phyloP scores from a whole-genome alignment of 192 early-diverging fungal genomes.

The Cetraspora pellucida region DNA sequence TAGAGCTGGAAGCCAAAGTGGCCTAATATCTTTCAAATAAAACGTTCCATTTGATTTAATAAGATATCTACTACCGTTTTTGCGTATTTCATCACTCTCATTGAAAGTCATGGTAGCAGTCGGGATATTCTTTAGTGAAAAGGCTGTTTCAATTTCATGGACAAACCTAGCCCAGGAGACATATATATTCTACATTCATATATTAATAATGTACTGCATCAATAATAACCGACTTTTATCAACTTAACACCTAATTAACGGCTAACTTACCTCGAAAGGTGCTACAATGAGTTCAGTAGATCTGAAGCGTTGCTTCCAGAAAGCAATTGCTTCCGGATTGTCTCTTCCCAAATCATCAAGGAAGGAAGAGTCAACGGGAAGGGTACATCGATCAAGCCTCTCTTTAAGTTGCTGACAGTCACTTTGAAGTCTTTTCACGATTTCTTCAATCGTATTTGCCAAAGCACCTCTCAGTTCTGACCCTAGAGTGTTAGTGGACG shows the following conservation, averaged over 20 bases:
- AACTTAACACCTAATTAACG: not conserved
- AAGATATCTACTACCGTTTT: conserved; percentile 19
- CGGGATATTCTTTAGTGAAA: conserved; percentile 27
- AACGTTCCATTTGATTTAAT: not conserved
- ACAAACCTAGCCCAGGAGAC: conserved; percentile 34
- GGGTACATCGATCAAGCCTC: conserved; percentile 27
- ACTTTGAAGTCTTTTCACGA: conserved; percentile 20
- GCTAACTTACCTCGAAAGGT: conserved; percentile 19
- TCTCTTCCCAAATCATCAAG: not conserved
- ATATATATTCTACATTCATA: conserved; percentile 22
- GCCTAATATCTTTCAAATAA: not conserved
- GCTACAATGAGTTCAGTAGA: conserved; percentile 8
- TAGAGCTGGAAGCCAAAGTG: conserved; percentile 26
- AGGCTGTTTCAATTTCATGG: conserved; percentile 9
- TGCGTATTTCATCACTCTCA: not conserved
- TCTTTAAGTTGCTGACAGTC: conserved; percentile 22
- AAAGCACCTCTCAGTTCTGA: conserved; percentile 16
- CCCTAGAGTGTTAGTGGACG: not conserved
- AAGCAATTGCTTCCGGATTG: conserved; percentile 28
- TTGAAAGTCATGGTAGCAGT: not conserved
- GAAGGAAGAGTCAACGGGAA: not conserved
- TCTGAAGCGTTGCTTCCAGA: conserved; percentile 19
- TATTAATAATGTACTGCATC: not conserved
- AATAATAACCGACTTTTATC: not conserved
- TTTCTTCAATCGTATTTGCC: conserved; percentile 16